Evolutionary conservation across 108 stramenopile genomes (phyloP).

Genomic region (Asterionellopsis glacialis): DNA sequence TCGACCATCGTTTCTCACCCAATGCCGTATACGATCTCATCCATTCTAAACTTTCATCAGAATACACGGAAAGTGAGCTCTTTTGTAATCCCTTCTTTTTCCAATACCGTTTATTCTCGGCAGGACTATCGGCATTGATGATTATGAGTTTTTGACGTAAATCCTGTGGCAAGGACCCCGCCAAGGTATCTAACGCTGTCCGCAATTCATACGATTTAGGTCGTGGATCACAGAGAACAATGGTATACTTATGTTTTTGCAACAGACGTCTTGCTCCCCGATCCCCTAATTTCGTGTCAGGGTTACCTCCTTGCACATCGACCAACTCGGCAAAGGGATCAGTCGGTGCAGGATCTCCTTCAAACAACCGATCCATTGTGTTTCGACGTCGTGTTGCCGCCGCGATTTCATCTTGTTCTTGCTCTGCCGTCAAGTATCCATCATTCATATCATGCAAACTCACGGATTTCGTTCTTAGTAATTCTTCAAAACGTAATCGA

Average conservation of each 20-base stretch:
- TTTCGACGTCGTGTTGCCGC: conserved; percentile 16
- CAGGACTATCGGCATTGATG: conserved; percentile 76
- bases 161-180: conserved; percentile 29
- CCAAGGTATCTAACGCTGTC: conserved; percentile 34
- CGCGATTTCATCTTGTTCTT: conserved; percentile 70
- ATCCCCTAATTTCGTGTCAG: conserved; percentile 38
- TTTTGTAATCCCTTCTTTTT: conserved; percentile 48
- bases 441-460: conserved; percentile 28
- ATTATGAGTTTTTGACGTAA: conserved; percentile 42
- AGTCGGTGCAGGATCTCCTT: conserved; percentile 76
- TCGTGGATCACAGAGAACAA: conserved; percentile 70
- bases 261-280: conserved; percentile 10
- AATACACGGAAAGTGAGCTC: conserved; percentile 20
- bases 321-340: conserved; percentile 63
- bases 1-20: conserved; percentile 73
- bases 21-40: conserved; percentile 66
- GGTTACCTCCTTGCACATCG: conserved; percentile 36
- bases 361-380: conserved; percentile 58
- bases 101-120: conserved; percentile 65
- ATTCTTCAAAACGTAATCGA: conserved; percentile 61
- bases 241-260: conserved; percentile 37
- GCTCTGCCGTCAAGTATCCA: conserved; percentile 57
- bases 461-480: conserved; percentile 28
- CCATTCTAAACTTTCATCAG: conserved; percentile 74
- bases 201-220: conserved; percentile 61